Evolutionary conservation across 169 alveolate genomes (phyloP).

Genomic region (Plasmodium cynomolgi): DNA sequence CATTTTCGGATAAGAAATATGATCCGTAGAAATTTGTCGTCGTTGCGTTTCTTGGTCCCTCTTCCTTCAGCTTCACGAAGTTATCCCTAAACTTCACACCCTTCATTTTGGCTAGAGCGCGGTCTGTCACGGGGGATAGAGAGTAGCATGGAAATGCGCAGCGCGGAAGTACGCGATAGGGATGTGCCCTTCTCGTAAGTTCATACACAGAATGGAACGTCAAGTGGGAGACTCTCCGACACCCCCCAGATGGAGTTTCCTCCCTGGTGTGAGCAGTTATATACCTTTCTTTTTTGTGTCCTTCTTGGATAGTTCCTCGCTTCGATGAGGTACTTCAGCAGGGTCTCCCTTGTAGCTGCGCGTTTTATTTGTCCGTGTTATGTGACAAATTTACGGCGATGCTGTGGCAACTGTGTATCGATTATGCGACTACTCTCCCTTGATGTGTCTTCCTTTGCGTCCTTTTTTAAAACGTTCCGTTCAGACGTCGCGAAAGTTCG

Average conservation of each 20-base stretch:
- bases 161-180: background rate
- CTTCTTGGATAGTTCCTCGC: background rate
- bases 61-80: conserved; percentile 32
- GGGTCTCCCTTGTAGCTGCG: background rate
- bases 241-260: background rate
- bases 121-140: background rate
- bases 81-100: conserved; percentile 32
- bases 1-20: conserved; percentile 49
- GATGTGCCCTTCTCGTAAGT: background rate
- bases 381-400: background rate
- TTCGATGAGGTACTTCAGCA: background rate
- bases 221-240: background rate
- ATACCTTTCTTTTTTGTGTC: background rate
- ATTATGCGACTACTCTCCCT: background rate
- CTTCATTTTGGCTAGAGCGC: conserved; percentile 2
- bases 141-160: too few relatives aligned
- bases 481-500: background rate
- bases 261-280: background rate
- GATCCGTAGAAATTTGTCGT: conserved; percentile 72
- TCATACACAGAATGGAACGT: background rate
- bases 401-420: background rate
- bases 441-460: background rate
- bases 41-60: conserved; percentile 69
- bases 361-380: background rate
- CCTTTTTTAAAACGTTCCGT: background rate